Base-by-base conservation (phyloP, 495 filamentous ascomycete species). In the Talaromyces adpressus region DNA sequence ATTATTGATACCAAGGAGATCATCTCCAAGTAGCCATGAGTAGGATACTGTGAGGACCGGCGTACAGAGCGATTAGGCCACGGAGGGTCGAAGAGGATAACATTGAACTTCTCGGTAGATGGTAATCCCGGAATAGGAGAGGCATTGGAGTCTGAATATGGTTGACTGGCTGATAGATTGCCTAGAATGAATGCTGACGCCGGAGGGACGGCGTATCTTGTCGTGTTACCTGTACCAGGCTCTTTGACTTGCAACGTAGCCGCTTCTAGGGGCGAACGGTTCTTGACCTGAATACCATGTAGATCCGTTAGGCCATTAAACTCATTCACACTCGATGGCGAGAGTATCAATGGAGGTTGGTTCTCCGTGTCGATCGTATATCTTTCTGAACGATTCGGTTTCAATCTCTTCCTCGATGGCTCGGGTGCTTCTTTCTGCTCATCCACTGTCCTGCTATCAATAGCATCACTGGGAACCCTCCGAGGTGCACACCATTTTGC, bases 21-120 rank as follows among this genome's bases (percentile, higher is more conserved):
- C 61, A 73, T 71, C 27, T 74, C 73, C 8, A 64, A 59, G 56
- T 77, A 75, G 8, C 76, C 67, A 12, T 80, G 76, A n/a, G 84
- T 87, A 1, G 70, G 65, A 73, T 97, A 97, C 20, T 82, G 79
- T 14, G 75, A 74, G 58, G 87, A 88, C 18, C 93, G 85, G 59
- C 82, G 82, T 9, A 88, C 94, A 23, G 92, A 96, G n/a, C 84
- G 82, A 69, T 96, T 97, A 2, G 91, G 88, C 93, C 93, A 98
- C 3, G 94, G 94, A 20, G 94, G 94, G 71, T 98, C 94, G 7
- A 98, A 81, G 25, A 97, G 73, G 54, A 97, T 83, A 41, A 97
- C 77, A 70, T 93, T 81, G 75, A 97, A 96, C 60, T 77, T 74
- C 4, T 74, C 70, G 18, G 62, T 34, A 12, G 4, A 18, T 6